Evolutionary conservation across 495 filamentous ascomycete species (phyloP), one percentile per base, ranked within the genome.

Genomic region (Xylaria telfairii): DNA sequence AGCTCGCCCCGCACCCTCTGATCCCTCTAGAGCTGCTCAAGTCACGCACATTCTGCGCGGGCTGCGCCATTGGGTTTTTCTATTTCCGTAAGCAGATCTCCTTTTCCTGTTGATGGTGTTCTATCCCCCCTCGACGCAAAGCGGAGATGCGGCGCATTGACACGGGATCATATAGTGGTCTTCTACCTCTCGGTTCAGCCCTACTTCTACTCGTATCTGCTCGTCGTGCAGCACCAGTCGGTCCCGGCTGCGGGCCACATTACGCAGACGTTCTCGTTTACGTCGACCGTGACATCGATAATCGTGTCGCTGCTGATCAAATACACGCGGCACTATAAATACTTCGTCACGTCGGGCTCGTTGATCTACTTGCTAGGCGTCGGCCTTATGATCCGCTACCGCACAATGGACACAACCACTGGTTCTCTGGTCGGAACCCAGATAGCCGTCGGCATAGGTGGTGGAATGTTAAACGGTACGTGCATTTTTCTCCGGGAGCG

Each of bases 401-500:
- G 92, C 53, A 81, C 85, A 24, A 75, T 80, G 8, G 77, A 83
- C 19, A 76, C 79, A 4, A 78, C 79, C 19, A 82, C 91, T 56
- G 85, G 83, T 28, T 87, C 88, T 62, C 74, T 93, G 10, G 83
- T 92, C 77, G 89, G 89, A 81, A 88, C 86, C 57, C 91, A 93
- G 78, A 90, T 91, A 66, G 87, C 88, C 80, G 90, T 93, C 62
- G 90, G 91, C 24, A 88, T 92, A 69, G 85, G 85, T 19, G 91
- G 89, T 0, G 84, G 85, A 0, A 74, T 82, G 28, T 74, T 86
- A 59, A 86, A 91, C 61, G 85, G 59, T 62, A 62, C 37, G 59
- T 41, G 24, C 57, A 60, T 30, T 8, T 28, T 57, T 19, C 28
- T 57, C 28, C 10, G 44, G 24, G 12, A 15, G 26, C 10, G 17